Evolutionary conservation across 768 basidiomycete species (phyloP).

Genomic region (Mrakia gelida): DNA sequence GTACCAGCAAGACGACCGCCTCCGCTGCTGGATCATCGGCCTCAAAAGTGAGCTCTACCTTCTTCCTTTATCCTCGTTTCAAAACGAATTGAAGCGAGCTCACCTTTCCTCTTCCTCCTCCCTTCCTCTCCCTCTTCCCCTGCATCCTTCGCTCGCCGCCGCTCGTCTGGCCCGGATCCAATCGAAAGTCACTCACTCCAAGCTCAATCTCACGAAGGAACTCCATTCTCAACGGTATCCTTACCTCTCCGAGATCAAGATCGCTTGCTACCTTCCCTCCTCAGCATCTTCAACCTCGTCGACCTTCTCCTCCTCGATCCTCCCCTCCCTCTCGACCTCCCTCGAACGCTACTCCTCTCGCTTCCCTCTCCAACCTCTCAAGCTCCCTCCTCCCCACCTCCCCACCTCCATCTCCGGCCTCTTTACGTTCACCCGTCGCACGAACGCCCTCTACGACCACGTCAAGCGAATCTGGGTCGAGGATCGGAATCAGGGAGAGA

Average conservation of each 20-base stretch:
- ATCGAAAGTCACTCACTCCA: neutral
- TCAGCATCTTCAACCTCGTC: too few relatives aligned
- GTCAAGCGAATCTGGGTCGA: neutral
- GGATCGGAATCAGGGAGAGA: neutral
- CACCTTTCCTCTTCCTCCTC: neutral
- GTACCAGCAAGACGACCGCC: too few relatives aligned
- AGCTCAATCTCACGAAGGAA: neutral
- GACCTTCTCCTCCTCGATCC: neutral
- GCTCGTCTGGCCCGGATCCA: too few relatives aligned
- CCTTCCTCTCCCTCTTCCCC: too few relatives aligned
- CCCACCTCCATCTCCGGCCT: neutral
- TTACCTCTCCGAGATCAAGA: neutral
- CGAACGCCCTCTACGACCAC: neutral
- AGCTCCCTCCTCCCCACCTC: neutral
- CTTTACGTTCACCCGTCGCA: neutral
- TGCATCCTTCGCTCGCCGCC: too few relatives aligned
- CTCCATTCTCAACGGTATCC: neutral
- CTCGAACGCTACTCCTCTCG: neutral
- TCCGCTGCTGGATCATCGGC: too few relatives aligned
- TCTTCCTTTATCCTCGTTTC: too few relatives aligned
- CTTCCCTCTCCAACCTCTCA: neutral
- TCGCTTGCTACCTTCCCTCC: neutral
- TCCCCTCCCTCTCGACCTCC: neutral
- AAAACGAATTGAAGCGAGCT: too few relatives aligned
- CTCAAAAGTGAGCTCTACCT: too few relatives aligned